A percentile compares a stretch with the other conserved stretches of the same genome.
These are phyloP conservation scores for Coniochaeta ligniaria DNA, from an alignment of 2,329 filamentous ascomycete genomes.

Conservation along the genomic window DNA sequence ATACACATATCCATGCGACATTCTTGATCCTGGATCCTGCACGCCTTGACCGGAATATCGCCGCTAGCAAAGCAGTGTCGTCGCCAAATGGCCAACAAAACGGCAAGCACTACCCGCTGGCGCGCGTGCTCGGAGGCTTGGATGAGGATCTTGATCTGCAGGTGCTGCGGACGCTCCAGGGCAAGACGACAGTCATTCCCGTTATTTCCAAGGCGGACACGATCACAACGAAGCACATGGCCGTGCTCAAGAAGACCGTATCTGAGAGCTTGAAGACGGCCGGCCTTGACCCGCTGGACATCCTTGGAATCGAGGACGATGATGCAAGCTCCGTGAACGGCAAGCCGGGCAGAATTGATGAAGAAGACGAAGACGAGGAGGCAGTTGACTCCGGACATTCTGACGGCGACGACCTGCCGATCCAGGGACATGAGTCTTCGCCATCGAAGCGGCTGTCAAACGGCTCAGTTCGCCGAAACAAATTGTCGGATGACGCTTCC, in stretches of 20 bases:
- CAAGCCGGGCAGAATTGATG: constrained; percentile 45
- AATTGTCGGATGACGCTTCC: constrained; percentile 32
- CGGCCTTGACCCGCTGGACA: constrained; percentile 80
- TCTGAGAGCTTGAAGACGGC: constrained; percentile 82
- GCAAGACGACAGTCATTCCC: constrained; percentile 92
- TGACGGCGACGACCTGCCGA: constrained; percentile 22
- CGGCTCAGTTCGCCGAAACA: constrained; percentile 36
- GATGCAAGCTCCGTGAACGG: constrained; percentile 36
- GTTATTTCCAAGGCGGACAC: constrained; percentile 96
- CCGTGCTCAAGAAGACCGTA: constrained; percentile 81
- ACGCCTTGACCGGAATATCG: constrained; percentile 76
- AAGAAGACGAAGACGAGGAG: constrained; percentile 39
- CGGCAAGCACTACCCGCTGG: constrained; percentile 34
- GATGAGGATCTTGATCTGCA: constrained; percentile 89
- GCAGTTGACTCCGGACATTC: constrained; percentile 16
- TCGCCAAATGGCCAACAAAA: constrained; percentile 44
- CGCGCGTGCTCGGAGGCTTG: constrained; percentile 56
- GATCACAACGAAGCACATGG: constrained; percentile 92
- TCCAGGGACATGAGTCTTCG: constrained; percentile 19
- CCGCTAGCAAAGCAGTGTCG: constrained; percentile 48
- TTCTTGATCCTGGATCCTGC: constrained; percentile 87
- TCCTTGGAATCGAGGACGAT: constrained; percentile 74
- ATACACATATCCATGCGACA: constrained; percentile 95
- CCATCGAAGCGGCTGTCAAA: constrained; percentile 38
- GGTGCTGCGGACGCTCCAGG: constrained; percentile 77